These are phyloP conservation scores for Delphinella strobiligena DNA, from an alignment of 2,329 filamentous ascomycete genomes.

Conservation along the genomic window DNA sequence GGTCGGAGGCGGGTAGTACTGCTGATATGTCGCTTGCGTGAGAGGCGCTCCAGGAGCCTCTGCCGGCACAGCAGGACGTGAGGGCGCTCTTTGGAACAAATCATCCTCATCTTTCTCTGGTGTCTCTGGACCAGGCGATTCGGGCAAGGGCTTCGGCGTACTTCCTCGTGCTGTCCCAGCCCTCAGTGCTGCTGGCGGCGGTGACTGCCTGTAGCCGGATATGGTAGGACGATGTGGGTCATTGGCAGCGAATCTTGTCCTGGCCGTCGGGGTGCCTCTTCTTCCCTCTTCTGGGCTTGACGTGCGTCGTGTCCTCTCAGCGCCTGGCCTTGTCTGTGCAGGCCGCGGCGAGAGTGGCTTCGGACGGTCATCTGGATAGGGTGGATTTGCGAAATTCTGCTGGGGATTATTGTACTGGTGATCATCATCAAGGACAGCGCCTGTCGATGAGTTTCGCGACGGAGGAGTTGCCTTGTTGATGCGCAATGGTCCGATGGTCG, in stretches of 20 bases:
- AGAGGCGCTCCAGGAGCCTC: conserved; percentile 8
- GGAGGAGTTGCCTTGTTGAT: conserved; percentile 66
- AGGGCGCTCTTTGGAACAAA: conserved; percentile 57
- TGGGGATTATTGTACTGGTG: conserved; percentile 52
- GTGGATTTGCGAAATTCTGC: conserved; percentile 34
- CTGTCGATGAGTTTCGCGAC: conserved; percentile 39
- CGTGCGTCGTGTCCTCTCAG: conserved; percentile 21
- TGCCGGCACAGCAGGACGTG: conserved; percentile 15
- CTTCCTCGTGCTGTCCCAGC: conserved; percentile 48
- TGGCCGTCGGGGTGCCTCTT: conserved; percentile 15
- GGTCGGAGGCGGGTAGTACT: conserved; percentile 48
- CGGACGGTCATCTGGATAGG: conserved; percentile 33
- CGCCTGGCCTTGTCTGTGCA: conserved; percentile 24
- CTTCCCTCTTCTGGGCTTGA: conserved; percentile 17
- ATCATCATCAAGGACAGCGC: conserved; percentile 56
- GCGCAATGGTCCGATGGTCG: conserved; percentile 62
- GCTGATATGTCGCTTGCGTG: conserved; percentile 26
- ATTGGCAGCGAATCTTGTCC: conserved; percentile 33
- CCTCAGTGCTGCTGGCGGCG: conserved; percentile 21
- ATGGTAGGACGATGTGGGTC: conserved; percentile 37
- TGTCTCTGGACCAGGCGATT: conserved; percentile 65
- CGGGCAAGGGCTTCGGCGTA: conserved; percentile 70
- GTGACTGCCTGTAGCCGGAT: conserved; percentile 30
- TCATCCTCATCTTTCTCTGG: conserved; percentile 60
- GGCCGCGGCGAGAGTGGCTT: conserved; percentile 12